Evolutionary conservation across 441 rosid species (phyloP).

Genomic region (Theobroma grandiflorum): DNA sequence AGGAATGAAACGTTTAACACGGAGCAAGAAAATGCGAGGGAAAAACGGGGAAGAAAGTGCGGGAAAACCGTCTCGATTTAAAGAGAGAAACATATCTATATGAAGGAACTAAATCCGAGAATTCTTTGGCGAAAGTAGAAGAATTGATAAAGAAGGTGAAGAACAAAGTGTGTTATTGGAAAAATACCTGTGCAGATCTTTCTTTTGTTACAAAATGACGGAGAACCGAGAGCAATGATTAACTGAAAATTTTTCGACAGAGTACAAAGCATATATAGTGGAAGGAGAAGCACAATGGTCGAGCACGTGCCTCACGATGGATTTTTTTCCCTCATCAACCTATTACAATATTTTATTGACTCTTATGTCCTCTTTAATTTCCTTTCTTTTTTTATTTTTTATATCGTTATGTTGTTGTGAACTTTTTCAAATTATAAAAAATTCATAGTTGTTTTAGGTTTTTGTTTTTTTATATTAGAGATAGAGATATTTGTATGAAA

Average conservation of each 20-base stretch:
- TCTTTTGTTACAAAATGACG: not conserved
- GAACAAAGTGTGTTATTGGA: no score
- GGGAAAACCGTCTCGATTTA: not conserved
- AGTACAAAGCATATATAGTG: not conserved
- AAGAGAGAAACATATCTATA: not conserved
- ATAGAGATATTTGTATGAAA: no score
- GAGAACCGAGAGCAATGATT: not conserved
- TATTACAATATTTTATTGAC: not conserved
- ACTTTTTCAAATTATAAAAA: no score
- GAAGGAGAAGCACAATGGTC: not conserved
- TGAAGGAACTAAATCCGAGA: not conserved
- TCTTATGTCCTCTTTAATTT: no score
- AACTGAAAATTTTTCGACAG: not conserved
- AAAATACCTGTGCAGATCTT: not conserved
- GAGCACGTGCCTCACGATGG: not conserved
- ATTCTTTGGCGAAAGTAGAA: not conserved
- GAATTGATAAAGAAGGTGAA: no score
- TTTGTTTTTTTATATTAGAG: no score
- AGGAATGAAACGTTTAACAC: not conserved
- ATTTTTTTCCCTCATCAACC: conserved; percentile 14
- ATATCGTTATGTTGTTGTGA: no score
- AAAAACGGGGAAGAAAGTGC: not conserved
- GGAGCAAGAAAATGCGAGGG: not conserved
- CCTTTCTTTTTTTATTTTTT: no score
- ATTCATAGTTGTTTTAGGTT: no score